Base-by-base conservation (phyloP, 306 rosid species). In the Luffa acutangula region DNA sequence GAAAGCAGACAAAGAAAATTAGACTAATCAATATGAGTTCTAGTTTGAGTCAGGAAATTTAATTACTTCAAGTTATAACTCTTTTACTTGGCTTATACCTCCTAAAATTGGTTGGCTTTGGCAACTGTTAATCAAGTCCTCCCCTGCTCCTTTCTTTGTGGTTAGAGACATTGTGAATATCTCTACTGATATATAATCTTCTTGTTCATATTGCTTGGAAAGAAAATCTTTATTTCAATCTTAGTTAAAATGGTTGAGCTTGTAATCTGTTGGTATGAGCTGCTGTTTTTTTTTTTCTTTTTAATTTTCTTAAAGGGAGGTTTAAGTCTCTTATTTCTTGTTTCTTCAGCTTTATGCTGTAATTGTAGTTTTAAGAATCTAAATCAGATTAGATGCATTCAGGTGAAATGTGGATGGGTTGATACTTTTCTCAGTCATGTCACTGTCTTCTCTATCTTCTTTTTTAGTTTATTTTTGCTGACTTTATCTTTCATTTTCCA, bases 401-500 rank as follows among this genome's bases (percentile, higher is more conserved):
- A 25, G 65, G 37, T 59, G 65, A 37, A 63, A 63, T 34, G 20
- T 31, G 64, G 3, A n/a, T 20, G 33, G 6, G 25, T 20, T 64
- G 71, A 36, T 34, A 37, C 45, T 65, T 34, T 5, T 21, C 18
- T 31, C 25, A 12, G 77, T 31, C 77, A 48, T 48, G 12, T 48
- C 39, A 48, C 58, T 3, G 76, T 15, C 43, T 18, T 45, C 43
- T 25, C 56, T 69, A 1, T 25, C 6, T 31, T 15, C 31, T 49
- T 72, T 25, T 46, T 9, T 48, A 43, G 1, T 48, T 48, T 25
- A 60, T 59, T 45, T 62, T 62, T 39, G 62, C 52, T 41, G 41
- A 31, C 31, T 56, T 80, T 73, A 73, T 54, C 45, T 65, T 73
- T 46, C 43, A 31, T 67, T 78, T 39, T 84, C 85, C 93, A 91